A percentile compares a stretch with the other conserved stretches of the same genome.
These are phyloP conservation scores for Cunninghamia lanceolata DNA, from an alignment of 75 land plant genomes.

Conservation along the genomic window DNA sequence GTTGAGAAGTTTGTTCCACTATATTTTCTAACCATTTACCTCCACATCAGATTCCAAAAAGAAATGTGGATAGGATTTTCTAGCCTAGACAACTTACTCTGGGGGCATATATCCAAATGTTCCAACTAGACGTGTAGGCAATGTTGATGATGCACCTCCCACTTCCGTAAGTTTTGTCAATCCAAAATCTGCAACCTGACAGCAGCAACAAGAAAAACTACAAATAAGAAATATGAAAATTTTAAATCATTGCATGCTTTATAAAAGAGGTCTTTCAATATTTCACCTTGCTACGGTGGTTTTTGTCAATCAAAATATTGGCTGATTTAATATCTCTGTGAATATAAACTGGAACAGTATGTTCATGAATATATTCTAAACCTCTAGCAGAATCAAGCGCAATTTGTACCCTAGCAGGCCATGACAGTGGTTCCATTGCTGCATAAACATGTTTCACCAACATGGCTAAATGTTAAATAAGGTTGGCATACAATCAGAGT, in stretches of 20 bases:
- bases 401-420: constrained; percentile 85
- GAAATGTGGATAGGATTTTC: background rate
- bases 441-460: constrained; percentile 7
- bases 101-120: constrained; percentile 79
- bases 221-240: background rate
- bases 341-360: constrained; percentile 69
- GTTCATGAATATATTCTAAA: constrained; percentile 88
- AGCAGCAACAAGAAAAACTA: background rate
- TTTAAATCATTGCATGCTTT: background rate
- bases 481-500: background rate
- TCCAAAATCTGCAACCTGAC: constrained; percentile 74
- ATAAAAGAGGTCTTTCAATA: background rate
- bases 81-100: constrained; percentile 31
- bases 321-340: constrained; percentile 87
- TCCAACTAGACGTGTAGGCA: constrained; percentile 56
- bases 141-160: constrained; percentile 26
- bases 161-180: constrained; percentile 58
- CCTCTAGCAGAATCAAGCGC: constrained; percentile 87
- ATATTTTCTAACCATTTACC: background rate
- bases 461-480: background rate
- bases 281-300: constrained; percentile 76
- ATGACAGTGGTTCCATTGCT: constrained; percentile 72
- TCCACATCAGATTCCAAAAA: background rate
- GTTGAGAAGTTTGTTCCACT: background rate
- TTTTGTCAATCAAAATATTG: constrained; percentile 74